phyloP scores from a whole-genome alignment of 2,329 filamentous ascomycete genomes.

The Ascocoryne sarcoides region DNA sequence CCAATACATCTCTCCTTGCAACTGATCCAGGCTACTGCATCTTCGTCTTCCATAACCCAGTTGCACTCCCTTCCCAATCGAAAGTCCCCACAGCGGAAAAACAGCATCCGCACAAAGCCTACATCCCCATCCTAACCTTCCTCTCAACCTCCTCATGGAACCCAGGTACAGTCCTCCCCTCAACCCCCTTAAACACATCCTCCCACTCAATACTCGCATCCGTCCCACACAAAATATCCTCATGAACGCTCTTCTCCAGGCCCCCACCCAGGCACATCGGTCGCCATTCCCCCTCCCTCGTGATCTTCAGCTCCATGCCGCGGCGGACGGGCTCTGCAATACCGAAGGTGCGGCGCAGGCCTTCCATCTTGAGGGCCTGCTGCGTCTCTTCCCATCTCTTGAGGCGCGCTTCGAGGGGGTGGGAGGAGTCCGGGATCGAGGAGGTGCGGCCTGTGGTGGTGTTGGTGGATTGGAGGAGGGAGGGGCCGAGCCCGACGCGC shows the following conservation, averaged over 20 bases:
- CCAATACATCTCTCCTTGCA: no score
- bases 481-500: slow-evolving; percentile 69
- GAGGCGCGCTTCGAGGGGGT: slow-evolving; percentile 88
- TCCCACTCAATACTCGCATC: slow-evolving; percentile 82
- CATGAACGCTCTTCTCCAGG: slow-evolving; percentile 54
- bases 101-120: no score
- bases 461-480: slow-evolving; percentile 40
- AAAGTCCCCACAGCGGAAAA: no score
- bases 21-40: no score
- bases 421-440: slow-evolving; percentile 46
- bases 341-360: slow-evolving; percentile 78
- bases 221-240: slow-evolving; percentile 76
- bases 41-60: no score
- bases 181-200: slow-evolving; percentile 79
- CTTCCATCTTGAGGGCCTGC: slow-evolving; percentile 78
- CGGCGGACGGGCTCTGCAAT: slow-evolving; percentile 87
- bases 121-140: slow-evolving; percentile 80
- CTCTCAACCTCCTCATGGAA: slow-evolving; percentile 93
- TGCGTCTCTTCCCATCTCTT: slow-evolving; percentile 86
- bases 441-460: slow-evolving; percentile 25
- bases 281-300: slow-evolving; percentile 69
- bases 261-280: slow-evolving; percentile 57
- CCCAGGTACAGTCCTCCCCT: slow-evolving; percentile 54
- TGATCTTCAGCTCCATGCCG: slow-evolving; percentile 92
- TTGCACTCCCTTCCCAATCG: no score